A percentile compares a stretch with the other conserved stretches of the same genome.
phyloP scores from a whole-genome alignment of 495 filamentous ascomycete species.

The Stereocaulon alpinum region DNA sequence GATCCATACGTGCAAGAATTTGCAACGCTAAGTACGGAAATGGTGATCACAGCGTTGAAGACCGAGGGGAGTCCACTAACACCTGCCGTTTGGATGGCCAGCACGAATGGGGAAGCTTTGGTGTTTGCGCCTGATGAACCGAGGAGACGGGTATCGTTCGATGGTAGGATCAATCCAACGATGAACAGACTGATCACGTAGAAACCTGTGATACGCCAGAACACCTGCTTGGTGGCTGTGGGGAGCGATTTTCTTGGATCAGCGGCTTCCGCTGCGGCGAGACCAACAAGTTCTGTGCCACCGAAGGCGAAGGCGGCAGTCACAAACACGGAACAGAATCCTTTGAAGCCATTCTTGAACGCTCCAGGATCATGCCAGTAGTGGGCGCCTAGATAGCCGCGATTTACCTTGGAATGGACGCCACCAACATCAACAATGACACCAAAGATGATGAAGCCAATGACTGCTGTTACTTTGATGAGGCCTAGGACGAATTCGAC shows the following conservation, averaged over 20 bases:
- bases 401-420: constrained; percentile 37
- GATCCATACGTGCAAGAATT: constrained; percentile 55
- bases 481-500: constrained; percentile 37
- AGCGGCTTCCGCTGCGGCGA: constrained; percentile 58
- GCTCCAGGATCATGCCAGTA: constrained; percentile 63
- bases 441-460: constrained; percentile 64
- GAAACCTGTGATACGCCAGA: constrained; percentile 67
- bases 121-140: constrained; percentile 38
- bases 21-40: constrained; percentile 56
- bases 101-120: constrained; percentile 63
- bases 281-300: constrained; percentile 62
- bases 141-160: constrained; percentile 37
- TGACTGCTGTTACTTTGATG: constrained; percentile 46
- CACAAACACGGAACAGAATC: constrained; percentile 64
- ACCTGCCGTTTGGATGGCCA: constrained; percentile 56
- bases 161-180: constrained; percentile 60
- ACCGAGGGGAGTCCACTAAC: constrained; percentile 57
- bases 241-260: constrained; percentile 57
- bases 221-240: constrained; percentile 61
- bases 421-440: constrained; percentile 61
- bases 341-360: constrained; percentile 59
- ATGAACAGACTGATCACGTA: constrained; percentile 67
- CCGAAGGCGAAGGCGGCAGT: constrained; percentile 65
- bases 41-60: constrained; percentile 64
- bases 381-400: constrained; percentile 48